Percentiles rank a stretch among this genome's conserved stretches.
These are phyloP conservation scores for Mycena olivaceomarginata DNA, from an alignment of 768 basidiomycete genomes.

Conservation along the genomic window DNA sequence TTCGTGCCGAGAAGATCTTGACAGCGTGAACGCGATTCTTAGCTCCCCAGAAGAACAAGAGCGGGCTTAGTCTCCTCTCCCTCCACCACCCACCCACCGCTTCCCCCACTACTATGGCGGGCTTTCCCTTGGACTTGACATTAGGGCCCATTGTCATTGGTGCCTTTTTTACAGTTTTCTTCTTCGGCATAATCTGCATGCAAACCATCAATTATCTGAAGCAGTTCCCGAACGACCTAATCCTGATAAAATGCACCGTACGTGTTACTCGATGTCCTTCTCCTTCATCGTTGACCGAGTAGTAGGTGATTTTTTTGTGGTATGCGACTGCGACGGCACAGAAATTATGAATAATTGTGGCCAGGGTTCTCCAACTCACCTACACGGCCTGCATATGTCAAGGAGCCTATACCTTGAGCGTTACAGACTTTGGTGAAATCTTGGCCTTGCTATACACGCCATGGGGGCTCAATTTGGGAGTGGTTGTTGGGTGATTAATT, in stretches of 20 bases:
- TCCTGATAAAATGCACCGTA: slow-evolving; percentile 31
- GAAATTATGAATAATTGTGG: not conserved
- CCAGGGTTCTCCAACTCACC: slow-evolving; percentile 25
- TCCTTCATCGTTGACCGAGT: not conserved
- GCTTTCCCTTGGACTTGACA: slow-evolving; percentile 20
- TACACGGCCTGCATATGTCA: slow-evolving; percentile 39
- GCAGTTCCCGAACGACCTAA: slow-evolving; percentile 35
- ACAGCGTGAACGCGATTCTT: slow-evolving; percentile 23
- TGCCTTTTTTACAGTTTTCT: slow-evolving; percentile 31
- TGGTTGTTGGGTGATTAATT: slow-evolving; percentile 32
- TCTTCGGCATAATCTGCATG: slow-evolving; percentile 40
- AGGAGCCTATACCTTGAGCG: slow-evolving; percentile 36
- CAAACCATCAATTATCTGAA: slow-evolving; percentile 38
- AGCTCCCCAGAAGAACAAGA: slow-evolving; percentile 1
- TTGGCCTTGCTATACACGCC: slow-evolving; percentile 36
- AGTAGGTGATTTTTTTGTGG: slow-evolving; percentile 38
- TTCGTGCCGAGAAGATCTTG: slow-evolving; percentile 9
- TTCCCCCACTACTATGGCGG: not conserved
- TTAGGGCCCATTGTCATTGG: slow-evolving; percentile 31
- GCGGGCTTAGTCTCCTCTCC: not conserved
- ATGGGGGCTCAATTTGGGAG: slow-evolving; percentile 32
- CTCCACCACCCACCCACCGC: not conserved
- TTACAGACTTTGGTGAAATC: slow-evolving; percentile 38
- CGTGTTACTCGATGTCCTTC: not conserved
- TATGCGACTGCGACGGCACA: not conserved